These are phyloP conservation scores for Buddleja alternifolia DNA, from an alignment of 257 asterid species.

Conservation along the genomic window DNA sequence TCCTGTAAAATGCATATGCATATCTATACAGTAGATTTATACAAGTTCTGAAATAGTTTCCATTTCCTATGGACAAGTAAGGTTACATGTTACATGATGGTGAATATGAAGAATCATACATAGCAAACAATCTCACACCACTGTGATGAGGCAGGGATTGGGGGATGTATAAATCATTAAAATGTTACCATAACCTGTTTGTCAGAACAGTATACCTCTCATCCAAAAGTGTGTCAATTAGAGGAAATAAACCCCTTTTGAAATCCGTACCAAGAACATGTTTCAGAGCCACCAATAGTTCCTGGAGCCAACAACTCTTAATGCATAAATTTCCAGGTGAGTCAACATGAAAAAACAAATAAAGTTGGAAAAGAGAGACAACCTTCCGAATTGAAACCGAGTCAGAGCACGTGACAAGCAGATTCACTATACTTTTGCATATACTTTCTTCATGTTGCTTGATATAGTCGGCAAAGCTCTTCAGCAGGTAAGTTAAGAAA, in stretches of 20 bases:
- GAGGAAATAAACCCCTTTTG: slow-evolving; percentile 96
- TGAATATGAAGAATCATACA: too few species aligned
- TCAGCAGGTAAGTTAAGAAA: slow-evolving; percentile 93
- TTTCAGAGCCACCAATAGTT: slow-evolving; percentile 95
- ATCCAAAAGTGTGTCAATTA: slow-evolving; percentile 93
- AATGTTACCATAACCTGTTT: slow-evolving; percentile 13
- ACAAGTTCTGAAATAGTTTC: background rate
- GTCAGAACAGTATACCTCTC: slow-evolving; percentile 68
- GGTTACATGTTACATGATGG: too few species aligned
- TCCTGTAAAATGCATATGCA: slow-evolving; percentile 12
- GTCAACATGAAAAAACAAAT: slow-evolving; percentile 25
- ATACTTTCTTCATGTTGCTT: slow-evolving; percentile 97
- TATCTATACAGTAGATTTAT: slow-evolving; percentile 16
- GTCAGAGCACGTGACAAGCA: slow-evolving; percentile 98
- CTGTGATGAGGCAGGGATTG: background rate
- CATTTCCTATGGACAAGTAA: slow-evolving; percentile 6
- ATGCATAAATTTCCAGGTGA: slow-evolving; percentile 31
- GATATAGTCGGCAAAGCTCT: slow-evolving; percentile 89
- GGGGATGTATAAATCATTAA: slow-evolving; percentile 14
- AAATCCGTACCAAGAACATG: slow-evolving; percentile 98
- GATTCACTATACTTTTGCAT: slow-evolving; percentile 96
- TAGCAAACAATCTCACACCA: slow-evolving; percentile 17
- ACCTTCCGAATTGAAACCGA: slow-evolving; percentile 97
- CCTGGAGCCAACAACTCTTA: slow-evolving; percentile 54
- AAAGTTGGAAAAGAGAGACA: slow-evolving; percentile 30